phyloP scores from a whole-genome alignment of 106 monocot genomes.

The Triglochin maritima region DNA sequence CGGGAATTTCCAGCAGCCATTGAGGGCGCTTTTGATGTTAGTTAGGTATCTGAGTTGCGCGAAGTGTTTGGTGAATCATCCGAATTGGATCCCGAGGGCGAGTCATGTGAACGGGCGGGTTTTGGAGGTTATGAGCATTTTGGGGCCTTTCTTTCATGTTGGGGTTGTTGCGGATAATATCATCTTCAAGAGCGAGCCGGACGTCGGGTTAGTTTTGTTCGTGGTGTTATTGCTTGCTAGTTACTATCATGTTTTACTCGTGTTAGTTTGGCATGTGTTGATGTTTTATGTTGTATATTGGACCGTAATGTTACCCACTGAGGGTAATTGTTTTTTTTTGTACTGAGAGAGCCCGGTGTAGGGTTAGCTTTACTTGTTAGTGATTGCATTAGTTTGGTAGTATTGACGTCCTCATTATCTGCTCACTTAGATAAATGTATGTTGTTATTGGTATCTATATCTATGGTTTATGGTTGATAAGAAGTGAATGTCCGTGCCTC shows the following conservation, averaged over 20 bases:
- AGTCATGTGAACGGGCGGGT: conserved; percentile 50
- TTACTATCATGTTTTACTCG: neutral
- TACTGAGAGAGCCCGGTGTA: no score
- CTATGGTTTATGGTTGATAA: no score
- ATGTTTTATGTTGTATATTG: no score
- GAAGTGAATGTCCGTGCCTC: no score
- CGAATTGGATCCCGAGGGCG: conserved; percentile 59
- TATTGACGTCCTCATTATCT: no score
- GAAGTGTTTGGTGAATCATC: conserved; percentile 76
- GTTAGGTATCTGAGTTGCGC: conserved; percentile 63
- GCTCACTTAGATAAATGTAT: no score
- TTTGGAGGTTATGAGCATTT: conserved; percentile 55
- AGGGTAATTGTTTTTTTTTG: no score
- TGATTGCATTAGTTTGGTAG: no score
- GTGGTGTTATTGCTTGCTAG: neutral
- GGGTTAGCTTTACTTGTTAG: no score
- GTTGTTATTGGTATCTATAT: no score
- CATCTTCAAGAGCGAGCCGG: conserved; percentile 67
- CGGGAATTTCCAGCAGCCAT: conserved; percentile 92
- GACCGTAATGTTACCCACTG: no score
- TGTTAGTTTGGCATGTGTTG: no score
- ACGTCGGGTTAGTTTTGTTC: conserved; percentile 66
- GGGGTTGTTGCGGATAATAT: conserved; percentile 65
- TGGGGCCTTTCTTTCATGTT: conserved; percentile 89
- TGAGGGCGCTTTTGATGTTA: conserved; percentile 55